Evolutionary conservation across 768 basidiomycete genomes (phyloP).

Genomic region (Tricholoma bakamatsutake): DNA sequence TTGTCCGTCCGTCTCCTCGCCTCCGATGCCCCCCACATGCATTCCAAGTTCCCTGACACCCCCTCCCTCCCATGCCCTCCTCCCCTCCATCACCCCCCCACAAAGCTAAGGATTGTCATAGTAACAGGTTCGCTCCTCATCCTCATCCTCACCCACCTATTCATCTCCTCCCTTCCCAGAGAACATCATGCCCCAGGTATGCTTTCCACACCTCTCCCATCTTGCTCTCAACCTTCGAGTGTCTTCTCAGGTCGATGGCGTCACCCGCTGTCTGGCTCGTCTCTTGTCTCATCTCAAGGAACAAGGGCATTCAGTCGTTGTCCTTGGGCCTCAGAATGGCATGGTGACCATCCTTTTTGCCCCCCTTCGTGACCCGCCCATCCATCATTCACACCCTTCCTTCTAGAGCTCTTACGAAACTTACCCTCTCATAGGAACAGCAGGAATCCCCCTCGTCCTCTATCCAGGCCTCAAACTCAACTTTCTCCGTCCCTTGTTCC

Average conservation of each 20-base stretch:
- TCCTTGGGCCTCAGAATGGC: background rate
- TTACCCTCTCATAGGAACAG: background rate
- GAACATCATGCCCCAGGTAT: slow-evolving; percentile 1
- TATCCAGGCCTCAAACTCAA: background rate
- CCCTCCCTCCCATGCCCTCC: background rate
- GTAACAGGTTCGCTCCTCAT: background rate
- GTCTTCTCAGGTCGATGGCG: background rate
- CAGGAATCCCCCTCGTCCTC: background rate
- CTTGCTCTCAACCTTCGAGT: background rate
- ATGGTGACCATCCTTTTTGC: background rate
- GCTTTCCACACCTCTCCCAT: background rate
- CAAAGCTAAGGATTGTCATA: background rate
- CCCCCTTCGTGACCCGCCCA: no score
- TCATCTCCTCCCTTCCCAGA: no score
- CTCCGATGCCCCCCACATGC: background rate
- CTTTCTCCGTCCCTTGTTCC: background rate
- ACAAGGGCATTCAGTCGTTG: background rate
- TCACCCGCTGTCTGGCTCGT: background rate
- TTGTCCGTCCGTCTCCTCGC: no score
- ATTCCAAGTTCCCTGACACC: background rate
- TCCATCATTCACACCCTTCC: no score
- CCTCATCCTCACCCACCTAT: no score
- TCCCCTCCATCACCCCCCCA: background rate
- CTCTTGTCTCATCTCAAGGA: background rate
- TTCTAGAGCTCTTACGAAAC: background rate